Conservation (phyloP, 305 asterid species). For the Fraxinus sp. region DNA sequence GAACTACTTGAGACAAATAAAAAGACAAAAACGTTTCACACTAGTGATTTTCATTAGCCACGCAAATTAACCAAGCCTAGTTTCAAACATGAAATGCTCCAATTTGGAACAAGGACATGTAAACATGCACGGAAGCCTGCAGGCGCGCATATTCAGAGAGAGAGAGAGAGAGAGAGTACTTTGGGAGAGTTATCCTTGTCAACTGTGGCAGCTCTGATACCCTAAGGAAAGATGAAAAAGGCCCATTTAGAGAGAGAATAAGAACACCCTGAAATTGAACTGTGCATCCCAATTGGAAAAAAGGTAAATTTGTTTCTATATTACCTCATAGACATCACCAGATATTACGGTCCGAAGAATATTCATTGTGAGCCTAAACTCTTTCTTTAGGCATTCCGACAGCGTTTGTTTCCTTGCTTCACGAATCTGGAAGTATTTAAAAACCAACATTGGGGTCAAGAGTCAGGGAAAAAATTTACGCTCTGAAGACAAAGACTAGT, state of each 20-base stretch:
- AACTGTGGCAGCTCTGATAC: slow-evolving; percentile 78
- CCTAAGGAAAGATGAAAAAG: slow-evolving; percentile 35
- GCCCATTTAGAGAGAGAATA: slow-evolving; percentile 14
- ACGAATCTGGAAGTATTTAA: slow-evolving; percentile 51
- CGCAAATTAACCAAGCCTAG: neutral
- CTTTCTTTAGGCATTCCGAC: slow-evolving; percentile 74
- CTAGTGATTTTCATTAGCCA: neutral
- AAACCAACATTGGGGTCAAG: slow-evolving; percentile 11
- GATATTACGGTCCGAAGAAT: slow-evolving; percentile 60
- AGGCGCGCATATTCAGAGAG: neutral
- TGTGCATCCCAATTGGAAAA: slow-evolving; percentile 1
- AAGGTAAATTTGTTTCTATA: neutral
- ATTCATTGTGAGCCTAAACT: slow-evolving; percentile 76
- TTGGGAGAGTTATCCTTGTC: slow-evolving; percentile 89
- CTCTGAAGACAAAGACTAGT: neutral
- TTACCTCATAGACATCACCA: slow-evolving; percentile 87
- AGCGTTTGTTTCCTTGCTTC: slow-evolving; percentile 78
- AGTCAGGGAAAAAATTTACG: neutral
- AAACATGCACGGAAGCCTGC: neutral
- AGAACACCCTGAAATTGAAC: neutral
- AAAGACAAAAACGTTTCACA: neutral
- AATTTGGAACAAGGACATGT: neutral
- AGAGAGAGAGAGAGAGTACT: slow-evolving; percentile 35
- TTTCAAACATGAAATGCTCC: neutral
- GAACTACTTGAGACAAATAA: neutral